Evolutionary conservation across 2,329 filamentous ascomycete species (phyloP).

Genomic region (Penicillium frequentans): DNA sequence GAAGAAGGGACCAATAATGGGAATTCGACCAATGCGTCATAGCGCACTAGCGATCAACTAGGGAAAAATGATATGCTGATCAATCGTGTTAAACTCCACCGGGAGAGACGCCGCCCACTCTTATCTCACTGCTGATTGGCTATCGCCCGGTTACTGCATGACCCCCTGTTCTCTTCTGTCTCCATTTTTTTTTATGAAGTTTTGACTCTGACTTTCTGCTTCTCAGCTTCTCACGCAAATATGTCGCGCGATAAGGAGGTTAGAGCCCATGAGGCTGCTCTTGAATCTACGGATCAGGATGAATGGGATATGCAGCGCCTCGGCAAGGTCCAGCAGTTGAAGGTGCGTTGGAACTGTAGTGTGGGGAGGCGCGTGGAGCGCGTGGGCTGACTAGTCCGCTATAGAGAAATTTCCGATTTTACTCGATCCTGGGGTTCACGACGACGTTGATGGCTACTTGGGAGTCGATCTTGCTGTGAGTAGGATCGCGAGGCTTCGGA

Average conservation of each 20-base stretch:
- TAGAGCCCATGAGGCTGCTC: conserved; percentile 14
- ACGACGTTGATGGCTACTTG: conserved; percentile 43
- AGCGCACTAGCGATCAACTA: conserved; percentile 1
- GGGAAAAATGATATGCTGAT: not conserved
- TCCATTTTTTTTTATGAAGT: conserved; percentile 1
- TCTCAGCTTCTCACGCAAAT: not conserved
- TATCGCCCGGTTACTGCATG: not conserved
- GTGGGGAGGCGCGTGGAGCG: not conserved
- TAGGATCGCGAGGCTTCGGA: not conserved
- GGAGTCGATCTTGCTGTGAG: conserved; percentile 42
- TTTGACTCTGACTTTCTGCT: not conserved
- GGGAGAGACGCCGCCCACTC: too few relatives aligned
- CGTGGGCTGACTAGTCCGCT: conserved; percentile 9
- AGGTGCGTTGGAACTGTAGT: conserved; percentile 23
- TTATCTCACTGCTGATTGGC: not conserved
- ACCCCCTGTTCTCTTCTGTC: not conserved
- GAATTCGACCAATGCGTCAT: not conserved
- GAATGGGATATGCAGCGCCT: conserved; percentile 49
- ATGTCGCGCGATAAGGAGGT: conserved; percentile 19
- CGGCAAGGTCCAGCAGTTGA: conserved; percentile 52
- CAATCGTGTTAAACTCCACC: not conserved
- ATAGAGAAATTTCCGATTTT: conserved; percentile 42
- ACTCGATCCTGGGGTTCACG: conserved; percentile 42
- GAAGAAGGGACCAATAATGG: not conserved
- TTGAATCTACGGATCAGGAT: conserved; percentile 21